Conservation (phyloP, 2,329 filamentous ascomycete species). For the Plenodomus biglobosus region DNA sequence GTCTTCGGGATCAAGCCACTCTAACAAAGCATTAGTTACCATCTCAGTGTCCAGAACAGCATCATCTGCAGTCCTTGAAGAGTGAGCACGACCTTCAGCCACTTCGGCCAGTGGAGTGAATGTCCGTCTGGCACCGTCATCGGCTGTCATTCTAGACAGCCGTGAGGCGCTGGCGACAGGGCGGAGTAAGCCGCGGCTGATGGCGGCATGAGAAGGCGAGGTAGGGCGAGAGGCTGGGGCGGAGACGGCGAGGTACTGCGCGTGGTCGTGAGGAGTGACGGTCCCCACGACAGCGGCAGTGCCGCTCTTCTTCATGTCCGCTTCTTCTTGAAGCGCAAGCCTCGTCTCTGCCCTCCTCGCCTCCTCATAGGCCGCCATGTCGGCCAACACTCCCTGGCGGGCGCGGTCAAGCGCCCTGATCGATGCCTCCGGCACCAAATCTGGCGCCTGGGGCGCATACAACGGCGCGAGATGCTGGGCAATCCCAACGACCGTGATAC, state of each 20-base stretch:
- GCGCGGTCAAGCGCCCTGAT: slow-evolving; percentile 16
- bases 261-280: slow-evolving; percentile 19
- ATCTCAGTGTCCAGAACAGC: background rate
- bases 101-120: background rate
- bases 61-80: background rate
- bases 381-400: slow-evolving; percentile 7
- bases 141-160: background rate
- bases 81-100: background rate
- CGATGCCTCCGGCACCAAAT: slow-evolving; percentile 7
- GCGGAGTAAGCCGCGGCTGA: slow-evolving; percentile 4
- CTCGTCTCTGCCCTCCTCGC: background rate
- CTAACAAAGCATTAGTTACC: background rate
- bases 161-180: slow-evolving; percentile 11
- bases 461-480: slow-evolving; percentile 8
- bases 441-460: slow-evolving; percentile 4
- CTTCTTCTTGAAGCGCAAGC: slow-evolving; percentile 1
- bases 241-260: slow-evolving; percentile 25
- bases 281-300: background rate
- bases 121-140: background rate
- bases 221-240: slow-evolving; percentile 24
- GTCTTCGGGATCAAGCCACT: slow-evolving; percentile 3
- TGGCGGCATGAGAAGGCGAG: slow-evolving; percentile 1
- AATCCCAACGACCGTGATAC: slow-evolving; percentile 18
- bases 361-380: slow-evolving; percentile 7
- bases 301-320: background rate